These are phyloP conservation scores for Rhizopogon salebrosus DNA, from an alignment of 768 basidiomycete genomes.

Conservation along the genomic window DNA sequence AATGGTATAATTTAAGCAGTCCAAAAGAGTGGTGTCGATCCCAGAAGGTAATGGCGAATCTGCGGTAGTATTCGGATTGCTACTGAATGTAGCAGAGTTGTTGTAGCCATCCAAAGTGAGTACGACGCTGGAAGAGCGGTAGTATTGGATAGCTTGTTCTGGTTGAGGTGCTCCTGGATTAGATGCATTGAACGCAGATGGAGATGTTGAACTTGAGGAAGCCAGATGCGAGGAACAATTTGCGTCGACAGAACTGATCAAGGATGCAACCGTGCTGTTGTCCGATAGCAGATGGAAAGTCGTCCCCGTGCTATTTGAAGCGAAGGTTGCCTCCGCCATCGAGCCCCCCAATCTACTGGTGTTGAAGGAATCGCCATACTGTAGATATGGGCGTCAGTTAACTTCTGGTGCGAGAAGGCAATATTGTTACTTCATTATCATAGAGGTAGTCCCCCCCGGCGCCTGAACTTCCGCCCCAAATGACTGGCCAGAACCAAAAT, in stretches of 20 bases:
- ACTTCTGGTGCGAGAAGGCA: background rate
- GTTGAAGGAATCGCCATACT: constrained; percentile 45
- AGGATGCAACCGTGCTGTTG: constrained; percentile 38
- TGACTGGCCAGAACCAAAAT: constrained; percentile 62
- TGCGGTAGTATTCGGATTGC: constrained; percentile 31
- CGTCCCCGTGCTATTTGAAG: constrained; percentile 32
- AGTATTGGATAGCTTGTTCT: constrained; percentile 62
- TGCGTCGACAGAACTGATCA: constrained; percentile 35
- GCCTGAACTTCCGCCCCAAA: constrained; percentile 35
- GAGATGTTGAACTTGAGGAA: constrained; percentile 26
- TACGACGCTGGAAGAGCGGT: constrained; percentile 58
- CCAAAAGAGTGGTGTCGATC: constrained; percentile 44
- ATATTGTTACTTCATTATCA: constrained; percentile 35
- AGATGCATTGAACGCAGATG: constrained; percentile 26
- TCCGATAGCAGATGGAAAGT: constrained; percentile 46
- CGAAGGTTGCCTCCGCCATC: constrained; percentile 33
- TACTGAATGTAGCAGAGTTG: constrained; percentile 45
- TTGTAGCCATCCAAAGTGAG: constrained; percentile 65
- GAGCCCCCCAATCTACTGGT: constrained; percentile 46
- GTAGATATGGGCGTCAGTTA: constrained; percentile 10
- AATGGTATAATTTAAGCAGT: constrained; percentile 62
- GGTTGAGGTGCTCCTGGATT: constrained; percentile 30
- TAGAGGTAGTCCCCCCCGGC: constrained; percentile 29
- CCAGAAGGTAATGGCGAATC: constrained; percentile 47
- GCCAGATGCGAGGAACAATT: constrained; percentile 40